Evolutionary conservation across 495 filamentous ascomycete genomes (phyloP).

Genomic region (Astrothelium macrocarpum): DNA sequence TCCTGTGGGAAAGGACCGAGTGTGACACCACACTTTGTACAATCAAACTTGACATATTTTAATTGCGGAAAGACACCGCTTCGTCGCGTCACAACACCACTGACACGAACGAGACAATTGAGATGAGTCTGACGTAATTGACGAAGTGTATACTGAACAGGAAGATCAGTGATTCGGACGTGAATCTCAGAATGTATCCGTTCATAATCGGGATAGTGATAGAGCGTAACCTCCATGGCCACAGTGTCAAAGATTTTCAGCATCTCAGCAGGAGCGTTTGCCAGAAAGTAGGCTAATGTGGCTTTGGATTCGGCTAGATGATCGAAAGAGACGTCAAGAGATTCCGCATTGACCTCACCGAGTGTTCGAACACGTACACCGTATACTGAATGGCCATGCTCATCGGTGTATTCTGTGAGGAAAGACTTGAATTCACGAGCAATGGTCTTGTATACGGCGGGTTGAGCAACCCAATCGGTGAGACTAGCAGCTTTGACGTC

Average conservation of each 20-base stretch:
- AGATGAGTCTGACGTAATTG: slow-evolving; percentile 94
- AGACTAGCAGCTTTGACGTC: slow-evolving; percentile 87
- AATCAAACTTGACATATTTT: slow-evolving; percentile 97
- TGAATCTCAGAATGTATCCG: slow-evolving; percentile 97
- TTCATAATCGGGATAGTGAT: slow-evolving; percentile 95
- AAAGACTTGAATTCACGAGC: slow-evolving; percentile 96
- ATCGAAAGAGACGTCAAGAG: slow-evolving; percentile 90
- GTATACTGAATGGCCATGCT: slow-evolving; percentile 80
- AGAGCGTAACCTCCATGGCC: slow-evolving; percentile 86
- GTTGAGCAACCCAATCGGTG: slow-evolving; percentile 89
- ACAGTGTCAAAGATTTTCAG: slow-evolving; percentile 96
- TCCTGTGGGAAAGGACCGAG: slow-evolving; percentile 97
- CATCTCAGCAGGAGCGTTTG: slow-evolving; percentile 87
- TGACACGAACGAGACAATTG: slow-evolving; percentile 91
- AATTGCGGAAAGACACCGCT: slow-evolving; percentile 98
- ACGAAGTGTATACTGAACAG: slow-evolving; percentile 91
- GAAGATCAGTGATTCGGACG: slow-evolving; percentile 90
- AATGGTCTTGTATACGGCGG: slow-evolving; percentile 84
- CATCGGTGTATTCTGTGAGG: slow-evolving; percentile 89
- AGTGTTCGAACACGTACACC: slow-evolving; percentile 85
- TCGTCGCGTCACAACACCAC: slow-evolving; percentile 88
- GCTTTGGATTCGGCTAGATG: slow-evolving; percentile 84
- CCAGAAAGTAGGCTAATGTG: slow-evolving; percentile 95
- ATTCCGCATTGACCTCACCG: slow-evolving; percentile 92
- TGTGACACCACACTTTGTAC: slow-evolving; percentile 81